Percentiles rank a stretch among this genome's conserved stretches.
These are phyloP conservation scores for Pichia sp. DNA, from an alignment of 1,139 yeast genomes.

Conservation along the genomic window DNA sequence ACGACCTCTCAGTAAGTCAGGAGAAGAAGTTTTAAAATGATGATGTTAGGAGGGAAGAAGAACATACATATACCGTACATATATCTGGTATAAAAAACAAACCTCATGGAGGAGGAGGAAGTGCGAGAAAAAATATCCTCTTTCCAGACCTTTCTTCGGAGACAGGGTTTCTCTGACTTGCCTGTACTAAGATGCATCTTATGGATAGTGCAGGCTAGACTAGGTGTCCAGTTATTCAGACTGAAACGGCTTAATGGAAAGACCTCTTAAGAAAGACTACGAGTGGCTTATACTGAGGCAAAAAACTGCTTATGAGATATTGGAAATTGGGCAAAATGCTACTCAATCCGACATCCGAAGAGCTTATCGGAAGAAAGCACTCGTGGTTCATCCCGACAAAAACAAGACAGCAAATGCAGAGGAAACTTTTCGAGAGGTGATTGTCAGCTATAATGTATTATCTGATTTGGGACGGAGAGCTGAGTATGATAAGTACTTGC, in stretches of 20 bases:
- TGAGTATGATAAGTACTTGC: slow-evolving; percentile 37
- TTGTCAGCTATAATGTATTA: slow-evolving; percentile 41
- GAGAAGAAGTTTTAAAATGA: too few relatives aligned
- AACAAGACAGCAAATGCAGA: slow-evolving; percentile 34
- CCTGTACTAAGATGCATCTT: background rate
- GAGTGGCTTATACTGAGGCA: slow-evolving; percentile 25
- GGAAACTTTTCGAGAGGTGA: slow-evolving; percentile 38
- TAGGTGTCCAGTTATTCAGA: too few relatives aligned
- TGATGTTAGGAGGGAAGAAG: background rate
- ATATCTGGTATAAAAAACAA: too few relatives aligned
- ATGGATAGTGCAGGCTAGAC: too few relatives aligned
- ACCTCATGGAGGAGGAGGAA: background rate
- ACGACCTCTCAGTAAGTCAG: too few relatives aligned
- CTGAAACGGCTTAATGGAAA: slow-evolving; percentile 5
- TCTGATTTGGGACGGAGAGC: slow-evolving; percentile 32
- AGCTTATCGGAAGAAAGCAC: slow-evolving; percentile 30
- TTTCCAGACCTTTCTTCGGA: background rate
- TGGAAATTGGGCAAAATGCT: slow-evolving; percentile 24
- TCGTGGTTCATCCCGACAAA: slow-evolving; percentile 45
- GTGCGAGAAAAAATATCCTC: background rate
- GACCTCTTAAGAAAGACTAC: slow-evolving; percentile 19
- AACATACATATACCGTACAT: too few relatives aligned
- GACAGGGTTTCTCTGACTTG: background rate
- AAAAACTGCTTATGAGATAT: slow-evolving; percentile 24
- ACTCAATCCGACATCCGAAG: slow-evolving; percentile 28